Percentiles rank a stretch among this genome's conserved stretches.
phyloP scores from a whole-genome alignment of 2,329 filamentous ascomycete species.

The Ceratocystis smalleyi region DNA sequence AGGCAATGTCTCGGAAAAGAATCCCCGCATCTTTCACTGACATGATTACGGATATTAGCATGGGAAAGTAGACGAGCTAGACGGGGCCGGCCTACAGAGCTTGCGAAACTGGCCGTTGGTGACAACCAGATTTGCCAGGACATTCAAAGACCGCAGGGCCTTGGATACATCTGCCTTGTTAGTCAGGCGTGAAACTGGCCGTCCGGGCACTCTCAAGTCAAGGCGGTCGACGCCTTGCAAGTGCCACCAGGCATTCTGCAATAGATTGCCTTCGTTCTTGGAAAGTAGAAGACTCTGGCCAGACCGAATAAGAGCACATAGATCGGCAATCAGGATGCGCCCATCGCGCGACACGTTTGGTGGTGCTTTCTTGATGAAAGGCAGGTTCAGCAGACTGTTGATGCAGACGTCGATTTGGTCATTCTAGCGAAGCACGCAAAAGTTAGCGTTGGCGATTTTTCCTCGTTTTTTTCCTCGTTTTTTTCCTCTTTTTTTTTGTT shows the following conservation, averaged over 20 bases:
- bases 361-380: conserved; percentile 53
- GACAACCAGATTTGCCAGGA: conserved; percentile 73
- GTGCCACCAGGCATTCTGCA: conserved; percentile 97
- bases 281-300: conserved; percentile 72
- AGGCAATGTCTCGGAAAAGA: conserved; percentile 76
- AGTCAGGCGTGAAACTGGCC: conserved; percentile 57
- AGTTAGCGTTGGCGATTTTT: background rate
- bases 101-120: conserved; percentile 96
- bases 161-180: conserved; percentile 72
- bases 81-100: conserved; percentile 45
- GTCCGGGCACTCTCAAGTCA: conserved; percentile 44
- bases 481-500: no score
- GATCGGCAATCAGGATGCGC: conserved; percentile 58
- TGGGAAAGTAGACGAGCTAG: background rate
- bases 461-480: no score
- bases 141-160: conserved; percentile 70
- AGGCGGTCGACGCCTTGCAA: conserved; percentile 58
- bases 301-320: conserved; percentile 65
- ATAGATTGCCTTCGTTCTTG: conserved; percentile 87
- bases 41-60: conserved; percentile 7
- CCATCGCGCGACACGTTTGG: conserved; percentile 70
- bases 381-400: conserved; percentile 69
- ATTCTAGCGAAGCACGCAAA: conserved; percentile 39
- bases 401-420: conserved; percentile 90
- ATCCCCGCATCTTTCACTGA: conserved; percentile 61